phyloP scores from a whole-genome alignment of 2,329 filamentous ascomycete species.

The Raffaelea albimanens region DNA sequence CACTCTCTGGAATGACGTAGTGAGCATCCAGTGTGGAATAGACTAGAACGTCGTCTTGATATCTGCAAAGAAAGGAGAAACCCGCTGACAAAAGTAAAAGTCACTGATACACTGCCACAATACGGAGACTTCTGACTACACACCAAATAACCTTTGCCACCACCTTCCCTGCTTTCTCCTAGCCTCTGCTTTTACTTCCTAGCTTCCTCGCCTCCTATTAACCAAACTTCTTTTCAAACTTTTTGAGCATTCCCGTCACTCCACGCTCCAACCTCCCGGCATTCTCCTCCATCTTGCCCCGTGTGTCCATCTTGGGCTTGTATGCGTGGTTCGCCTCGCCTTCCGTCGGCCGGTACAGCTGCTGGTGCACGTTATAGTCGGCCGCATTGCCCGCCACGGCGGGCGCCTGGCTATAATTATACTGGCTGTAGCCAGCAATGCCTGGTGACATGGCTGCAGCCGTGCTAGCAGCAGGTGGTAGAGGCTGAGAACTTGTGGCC shows the following conservation, averaged over 20 bases:
- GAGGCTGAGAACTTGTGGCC: slow-evolving; percentile 15
- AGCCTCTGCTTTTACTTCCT: too few species aligned
- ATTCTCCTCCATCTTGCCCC: slow-evolving; percentile 52
- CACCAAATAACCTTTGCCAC: too few species aligned
- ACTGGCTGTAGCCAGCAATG: slow-evolving; percentile 47
- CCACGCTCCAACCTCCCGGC: slow-evolving; percentile 60
- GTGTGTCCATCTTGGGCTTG: slow-evolving; percentile 33
- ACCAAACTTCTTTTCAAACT: slow-evolving; percentile 67
- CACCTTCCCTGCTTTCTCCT: too few species aligned
- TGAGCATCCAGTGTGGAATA: too few species aligned
- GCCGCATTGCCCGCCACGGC: slow-evolving; percentile 13
- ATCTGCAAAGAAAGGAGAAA: too few species aligned
- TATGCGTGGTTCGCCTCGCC: slow-evolving; percentile 39
- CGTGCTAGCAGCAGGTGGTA: slow-evolving; percentile 20
- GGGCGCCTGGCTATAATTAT: slow-evolving; percentile 27
- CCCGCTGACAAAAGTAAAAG: too few species aligned
- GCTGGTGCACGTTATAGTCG: slow-evolving; percentile 56
- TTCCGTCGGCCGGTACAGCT: slow-evolving; percentile 61
- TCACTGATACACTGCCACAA: too few species aligned
- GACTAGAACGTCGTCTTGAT: too few species aligned
- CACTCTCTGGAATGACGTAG: too few species aligned
- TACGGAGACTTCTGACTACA: too few species aligned
- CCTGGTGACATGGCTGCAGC: slow-evolving; percentile 29
- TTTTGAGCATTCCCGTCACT: slow-evolving; percentile 63
- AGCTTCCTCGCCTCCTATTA: slow-evolving; percentile 18